Conservation (phyloP, 2,329 filamentous ascomycete genomes). For the Alternaria sp. region DNA sequence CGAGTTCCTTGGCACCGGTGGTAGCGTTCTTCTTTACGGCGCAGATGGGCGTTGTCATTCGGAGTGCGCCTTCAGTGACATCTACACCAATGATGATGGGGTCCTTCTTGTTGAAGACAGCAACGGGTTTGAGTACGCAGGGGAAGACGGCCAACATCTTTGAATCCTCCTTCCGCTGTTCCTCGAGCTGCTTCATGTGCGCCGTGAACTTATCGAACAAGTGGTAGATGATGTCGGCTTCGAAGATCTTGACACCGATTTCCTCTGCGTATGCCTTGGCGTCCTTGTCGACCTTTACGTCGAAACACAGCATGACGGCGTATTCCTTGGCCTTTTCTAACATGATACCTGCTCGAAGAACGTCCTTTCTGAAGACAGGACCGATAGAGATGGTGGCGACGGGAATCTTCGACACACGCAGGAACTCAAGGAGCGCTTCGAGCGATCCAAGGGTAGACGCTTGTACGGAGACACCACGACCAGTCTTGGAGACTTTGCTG, state of each 20-base stretch:
- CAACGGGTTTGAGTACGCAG: conserved; percentile 86
- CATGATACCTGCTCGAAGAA: conserved; percentile 94
- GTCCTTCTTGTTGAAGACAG: conserved; percentile 97
- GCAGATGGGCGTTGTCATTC: conserved; percentile 87
- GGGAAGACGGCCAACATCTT: conserved; percentile 98
- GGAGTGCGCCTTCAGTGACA: conserved; percentile 86
- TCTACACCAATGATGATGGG: conserved; percentile 97
- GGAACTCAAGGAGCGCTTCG: conserved; percentile 94
- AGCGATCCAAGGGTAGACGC: conserved; percentile 96
- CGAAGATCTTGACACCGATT: conserved; percentile 96
- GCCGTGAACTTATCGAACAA: conserved; percentile 95
- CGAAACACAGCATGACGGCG: conserved; percentile 99
- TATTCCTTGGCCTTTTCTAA: conserved; percentile 93
- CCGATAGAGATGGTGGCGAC: conserved; percentile 97
- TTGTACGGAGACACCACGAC: conserved; percentile 94
- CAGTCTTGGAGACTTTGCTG: conserved; percentile 87
- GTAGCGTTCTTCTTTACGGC: conserved; percentile 81
- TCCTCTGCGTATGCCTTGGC: conserved; percentile 90
- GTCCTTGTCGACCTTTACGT: conserved; percentile 99
- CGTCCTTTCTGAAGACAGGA: conserved; percentile 96
- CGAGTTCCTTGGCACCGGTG: conserved; percentile 82
- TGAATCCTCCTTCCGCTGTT: conserved; percentile 94
- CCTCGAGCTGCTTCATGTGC: conserved; percentile 85
- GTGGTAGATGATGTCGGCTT: conserved; percentile 98
- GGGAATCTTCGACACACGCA: conserved; percentile 94